These are phyloP conservation scores for Ascodesmis nigricans DNA, from an alignment of 495 filamentous ascomycete species.

Conservation along the genomic window DNA sequence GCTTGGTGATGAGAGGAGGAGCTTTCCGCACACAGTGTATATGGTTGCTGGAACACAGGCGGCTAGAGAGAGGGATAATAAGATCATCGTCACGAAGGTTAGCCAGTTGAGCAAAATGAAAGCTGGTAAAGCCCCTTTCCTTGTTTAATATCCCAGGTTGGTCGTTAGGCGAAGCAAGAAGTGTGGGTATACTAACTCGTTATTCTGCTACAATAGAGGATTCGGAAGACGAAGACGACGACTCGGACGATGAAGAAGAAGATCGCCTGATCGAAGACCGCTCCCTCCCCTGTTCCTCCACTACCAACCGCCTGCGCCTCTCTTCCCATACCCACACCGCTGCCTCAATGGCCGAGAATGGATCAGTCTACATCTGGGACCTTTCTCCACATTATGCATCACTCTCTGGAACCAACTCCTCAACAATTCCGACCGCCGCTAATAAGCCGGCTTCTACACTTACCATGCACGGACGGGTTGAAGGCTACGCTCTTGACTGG, in stretches of 20 bases:
- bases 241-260: slow-evolving; percentile 54
- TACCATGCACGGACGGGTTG: slow-evolving; percentile 58
- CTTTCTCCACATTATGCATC: slow-evolving; percentile 65
- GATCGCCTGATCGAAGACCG: slow-evolving; percentile 90
- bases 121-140: slow-evolving; percentile 21
- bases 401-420: slow-evolving; percentile 78
- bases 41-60: slow-evolving; percentile 88
- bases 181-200: too few species aligned
- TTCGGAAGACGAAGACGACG: slow-evolving; percentile 53
- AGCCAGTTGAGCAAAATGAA: slow-evolving; percentile 77
- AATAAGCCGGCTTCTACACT: slow-evolving; percentile 72
- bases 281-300: slow-evolving; percentile 60
- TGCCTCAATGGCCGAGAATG: slow-evolving; percentile 75
- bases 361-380: slow-evolving; percentile 78
- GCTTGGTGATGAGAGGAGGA: slow-evolving; percentile 74
- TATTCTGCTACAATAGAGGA: too few species aligned
- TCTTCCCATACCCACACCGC: slow-evolving; percentile 50
- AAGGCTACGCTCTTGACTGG: slow-evolving; percentile 94
- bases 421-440: slow-evolving; percentile 52
- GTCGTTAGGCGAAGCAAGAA: too few species aligned
- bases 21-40: slow-evolving; percentile 82
- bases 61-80: slow-evolving; percentile 65
- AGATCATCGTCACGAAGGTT: slow-evolving; percentile 86
- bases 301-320: slow-evolving; percentile 76
- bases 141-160: too few species aligned